Evolutionary conservation across 2,329 filamentous ascomycete genomes (phyloP).

Genomic region (Trichoderma arundinaceum): DNA sequence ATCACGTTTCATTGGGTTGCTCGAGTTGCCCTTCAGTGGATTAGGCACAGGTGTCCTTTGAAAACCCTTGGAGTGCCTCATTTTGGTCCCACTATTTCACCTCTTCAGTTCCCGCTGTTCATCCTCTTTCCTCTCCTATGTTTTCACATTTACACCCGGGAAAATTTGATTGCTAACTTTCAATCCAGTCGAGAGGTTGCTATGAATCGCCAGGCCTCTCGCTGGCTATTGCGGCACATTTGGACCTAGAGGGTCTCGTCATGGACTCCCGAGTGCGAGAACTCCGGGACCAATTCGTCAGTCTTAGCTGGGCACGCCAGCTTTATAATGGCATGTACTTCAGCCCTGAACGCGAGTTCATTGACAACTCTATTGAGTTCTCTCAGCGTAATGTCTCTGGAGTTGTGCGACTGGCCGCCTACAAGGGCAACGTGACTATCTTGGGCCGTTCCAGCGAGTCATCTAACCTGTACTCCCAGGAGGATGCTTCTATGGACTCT

Average conservation of each 20-base stretch:
- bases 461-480: slow-evolving; percentile 58
- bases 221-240: slow-evolving; percentile 40
- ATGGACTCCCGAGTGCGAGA: slow-evolving; percentile 61
- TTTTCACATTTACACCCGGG: too few relatives aligned
- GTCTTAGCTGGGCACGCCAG: too few relatives aligned
- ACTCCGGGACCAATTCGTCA: slow-evolving; percentile 53
- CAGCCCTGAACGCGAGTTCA: slow-evolving; percentile 58
- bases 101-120: too few relatives aligned
- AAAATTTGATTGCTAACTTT: too few relatives aligned
- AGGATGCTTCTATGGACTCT: slow-evolving; percentile 58
- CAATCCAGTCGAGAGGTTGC: slow-evolving; percentile 20
- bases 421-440: slow-evolving; percentile 58
- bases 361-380: slow-evolving; percentile 54
- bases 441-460: slow-evolving; percentile 52
- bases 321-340: slow-evolving; percentile 52
- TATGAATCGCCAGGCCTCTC: slow-evolving; percentile 36
- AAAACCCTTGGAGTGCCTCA: too few relatives aligned
- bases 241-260: slow-evolving; percentile 62
- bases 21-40: too few relatives aligned
- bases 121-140: too few relatives aligned
- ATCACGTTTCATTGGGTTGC: too few relatives aligned
- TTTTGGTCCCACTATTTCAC: too few relatives aligned
- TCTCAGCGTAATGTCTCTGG: slow-evolving; percentile 34
- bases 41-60: too few relatives aligned
- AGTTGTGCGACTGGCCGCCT: slow-evolving; percentile 31